Percentiles rank a stretch among this genome's conserved stretches.
Conservation (phyloP, 495 filamentous ascomycete species). For the Aspergillus avenaceus region DNA sequence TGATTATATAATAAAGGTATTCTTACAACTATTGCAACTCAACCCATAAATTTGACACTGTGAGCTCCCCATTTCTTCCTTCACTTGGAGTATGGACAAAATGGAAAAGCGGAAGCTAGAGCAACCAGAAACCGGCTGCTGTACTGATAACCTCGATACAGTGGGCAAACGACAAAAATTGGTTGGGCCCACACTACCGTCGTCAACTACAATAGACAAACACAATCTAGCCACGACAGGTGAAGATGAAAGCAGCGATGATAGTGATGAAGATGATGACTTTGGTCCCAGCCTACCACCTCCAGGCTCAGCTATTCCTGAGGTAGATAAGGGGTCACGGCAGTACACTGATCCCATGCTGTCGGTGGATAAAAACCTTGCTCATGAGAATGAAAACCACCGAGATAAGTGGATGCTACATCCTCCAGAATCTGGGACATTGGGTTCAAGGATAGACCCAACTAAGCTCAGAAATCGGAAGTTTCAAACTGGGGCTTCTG, state of each 20-base stretch:
- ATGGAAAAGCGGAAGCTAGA: slow-evolving; percentile 12
- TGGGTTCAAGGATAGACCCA: slow-evolving; percentile 69
- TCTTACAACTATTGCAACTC: too few species aligned
- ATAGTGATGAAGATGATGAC: slow-evolving; percentile 63
- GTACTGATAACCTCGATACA: neutral
- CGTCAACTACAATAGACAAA: neutral
- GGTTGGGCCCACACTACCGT: slow-evolving; percentile 31
- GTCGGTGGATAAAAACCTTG: slow-evolving; percentile 18
- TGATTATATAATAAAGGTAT: too few species aligned
- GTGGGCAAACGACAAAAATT: slow-evolving; percentile 25
- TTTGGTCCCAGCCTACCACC: slow-evolving; percentile 82
- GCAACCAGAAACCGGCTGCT: neutral
- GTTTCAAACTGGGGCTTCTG: slow-evolving; percentile 72
- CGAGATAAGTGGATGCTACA: slow-evolving; percentile 95
- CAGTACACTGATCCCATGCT: neutral
- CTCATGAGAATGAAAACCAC: slow-evolving; percentile 40
- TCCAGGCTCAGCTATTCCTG: slow-evolving; percentile 25
- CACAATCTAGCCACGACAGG: slow-evolving; percentile 17
- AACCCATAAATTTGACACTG: too few species aligned
- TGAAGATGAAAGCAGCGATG: slow-evolving; percentile 40
- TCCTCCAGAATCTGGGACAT: slow-evolving; percentile 64
- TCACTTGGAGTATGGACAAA: too few species aligned
- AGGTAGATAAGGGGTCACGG: neutral
- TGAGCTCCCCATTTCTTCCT: too few species aligned
- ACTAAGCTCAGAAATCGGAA: slow-evolving; percentile 78